A percentile compares a stretch with the other conserved stretches of the same genome.
These are phyloP conservation scores for Aspergillus neoniger DNA, from an alignment of 2,329 filamentous ascomycete species.

Conservation along the genomic window DNA sequence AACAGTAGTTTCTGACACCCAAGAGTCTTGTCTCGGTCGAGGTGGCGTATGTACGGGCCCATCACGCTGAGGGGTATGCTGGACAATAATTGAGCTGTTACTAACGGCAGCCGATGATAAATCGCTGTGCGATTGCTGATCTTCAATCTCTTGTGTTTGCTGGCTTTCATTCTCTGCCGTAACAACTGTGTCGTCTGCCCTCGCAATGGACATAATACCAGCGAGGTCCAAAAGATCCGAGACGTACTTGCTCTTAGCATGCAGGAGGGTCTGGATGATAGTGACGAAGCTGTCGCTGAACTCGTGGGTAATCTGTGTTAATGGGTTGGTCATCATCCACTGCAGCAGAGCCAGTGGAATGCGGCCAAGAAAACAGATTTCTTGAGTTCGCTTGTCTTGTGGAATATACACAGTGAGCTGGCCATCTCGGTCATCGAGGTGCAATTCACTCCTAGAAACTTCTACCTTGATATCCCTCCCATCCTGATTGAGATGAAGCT, in stretches of 20 bases:
- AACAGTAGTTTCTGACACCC: not conserved
- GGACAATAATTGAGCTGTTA: not conserved
- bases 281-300: slow-evolving; percentile 5
- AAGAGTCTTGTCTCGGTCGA: not conserved
- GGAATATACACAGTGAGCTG: slow-evolving; percentile 13
- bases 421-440: slow-evolving; percentile 5
- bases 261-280: slow-evolving; percentile 6
- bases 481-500: slow-evolving; percentile 16
- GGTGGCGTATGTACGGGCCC: not conserved
- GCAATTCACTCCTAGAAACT: slow-evolving; percentile 10
- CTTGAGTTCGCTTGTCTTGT: slow-evolving; percentile 4
- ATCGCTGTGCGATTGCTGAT: not conserved
- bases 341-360: slow-evolving; percentile 13
- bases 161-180: not conserved
- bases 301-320: slow-evolving; percentile 7
- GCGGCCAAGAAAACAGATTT: slow-evolving; percentile 15
- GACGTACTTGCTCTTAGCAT: not conserved
- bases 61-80: not conserved
- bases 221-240: slow-evolving; percentile 9
- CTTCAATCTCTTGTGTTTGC: not conserved
- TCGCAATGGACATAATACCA: slow-evolving; percentile 14
- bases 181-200: slow-evolving; percentile 1
- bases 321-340: slow-evolving; percentile 17
- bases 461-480: slow-evolving; percentile 12
- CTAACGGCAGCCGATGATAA: not conserved